Evolutionary conservation across 1,284 basidiomycete genomes (phyloP).

Genomic region (Omphalotus olearius): DNA sequence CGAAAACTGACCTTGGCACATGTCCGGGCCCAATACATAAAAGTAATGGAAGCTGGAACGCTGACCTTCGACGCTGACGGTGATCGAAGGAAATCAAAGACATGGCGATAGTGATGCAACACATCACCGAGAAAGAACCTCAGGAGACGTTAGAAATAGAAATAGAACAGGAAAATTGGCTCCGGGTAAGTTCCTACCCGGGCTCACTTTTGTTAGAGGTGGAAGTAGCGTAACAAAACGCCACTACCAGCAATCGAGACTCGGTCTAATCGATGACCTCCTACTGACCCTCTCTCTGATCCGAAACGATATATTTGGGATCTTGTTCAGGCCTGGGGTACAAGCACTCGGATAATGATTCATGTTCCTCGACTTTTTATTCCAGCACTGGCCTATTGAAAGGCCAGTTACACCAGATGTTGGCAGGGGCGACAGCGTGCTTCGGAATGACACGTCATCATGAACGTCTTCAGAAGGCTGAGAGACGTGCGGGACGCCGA

Average conservation of each 20-base stretch:
- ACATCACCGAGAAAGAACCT: slow-evolving; percentile 19
- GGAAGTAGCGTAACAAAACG: not conserved
- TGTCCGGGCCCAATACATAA: slow-evolving; percentile 4
- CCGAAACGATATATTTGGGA: slow-evolving; percentile 16
- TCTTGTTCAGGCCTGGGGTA: slow-evolving; percentile 17
- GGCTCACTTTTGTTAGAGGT: no score
- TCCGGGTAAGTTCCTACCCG: no score
- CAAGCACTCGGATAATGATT: slow-evolving; percentile 15
- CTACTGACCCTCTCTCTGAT: slow-evolving; percentile 10
- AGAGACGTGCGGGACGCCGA: slow-evolving; percentile 19
- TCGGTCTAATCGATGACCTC: no score
- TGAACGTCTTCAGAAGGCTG: slow-evolving; percentile 20
- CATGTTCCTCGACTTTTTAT: slow-evolving; percentile 14
- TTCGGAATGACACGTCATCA: slow-evolving; percentile 22
- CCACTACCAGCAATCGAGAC: not conserved
- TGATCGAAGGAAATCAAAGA: slow-evolving; percentile 17
- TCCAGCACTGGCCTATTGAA: not conserved
- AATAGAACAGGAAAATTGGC: no score
- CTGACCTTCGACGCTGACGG: slow-evolving; percentile 19
- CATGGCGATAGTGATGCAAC: slow-evolving; percentile 20
- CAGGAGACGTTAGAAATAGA: no score
- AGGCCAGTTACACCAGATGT: slow-evolving; percentile 18
- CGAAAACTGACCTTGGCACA: slow-evolving; percentile 2
- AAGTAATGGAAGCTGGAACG: not conserved
- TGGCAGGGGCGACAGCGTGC: slow-evolving; percentile 19